These are phyloP conservation scores for Phytophthora pinifolia DNA, from an alignment of 352 stramenopile genomes.

Conservation along the genomic window DNA sequence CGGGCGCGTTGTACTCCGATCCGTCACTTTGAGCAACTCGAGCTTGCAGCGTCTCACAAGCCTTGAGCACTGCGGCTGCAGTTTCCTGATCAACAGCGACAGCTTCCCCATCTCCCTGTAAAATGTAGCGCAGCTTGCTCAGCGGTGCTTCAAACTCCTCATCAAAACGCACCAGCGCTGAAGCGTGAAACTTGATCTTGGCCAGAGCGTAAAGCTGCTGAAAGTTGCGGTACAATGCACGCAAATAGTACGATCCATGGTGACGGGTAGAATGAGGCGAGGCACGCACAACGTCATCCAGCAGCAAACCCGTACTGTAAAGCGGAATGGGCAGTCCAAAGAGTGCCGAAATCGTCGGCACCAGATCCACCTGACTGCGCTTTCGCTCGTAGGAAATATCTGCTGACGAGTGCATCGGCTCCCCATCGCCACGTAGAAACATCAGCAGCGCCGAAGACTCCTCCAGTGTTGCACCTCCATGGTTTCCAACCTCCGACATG, in stretches of 20 bases:
- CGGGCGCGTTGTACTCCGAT: constrained; percentile 64
- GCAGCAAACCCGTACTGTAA: constrained; percentile 64
- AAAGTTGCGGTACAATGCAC: constrained; percentile 57
- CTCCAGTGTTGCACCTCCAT: constrained; percentile 82
- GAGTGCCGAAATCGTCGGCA: constrained; percentile 77
- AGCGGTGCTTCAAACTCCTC: constrained; percentile 30
- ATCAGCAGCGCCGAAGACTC: constrained; percentile 83
- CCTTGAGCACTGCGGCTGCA: constrained; percentile 26
- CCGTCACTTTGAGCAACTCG: constrained; percentile 64
- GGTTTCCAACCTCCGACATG: constrained; percentile 89
- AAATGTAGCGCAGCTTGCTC: constrained; percentile 8
- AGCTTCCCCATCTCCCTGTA: constrained; percentile 8
- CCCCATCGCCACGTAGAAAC: constrained; percentile 62
- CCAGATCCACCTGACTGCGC: constrained; percentile 75
- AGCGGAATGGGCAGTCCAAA: constrained; percentile 71
- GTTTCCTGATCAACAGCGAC: constrained; percentile 6
- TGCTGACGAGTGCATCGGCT: constrained; percentile 11
- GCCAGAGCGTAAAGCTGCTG: constrained; percentile 56
- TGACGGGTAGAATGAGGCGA: constrained; percentile 13
- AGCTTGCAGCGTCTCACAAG: constrained; percentile 49
- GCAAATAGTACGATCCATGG: constrained; percentile 21
- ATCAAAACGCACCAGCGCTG: constrained; percentile 31
- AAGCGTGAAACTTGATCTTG: constrained; percentile 47
- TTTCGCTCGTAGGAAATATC: constrained; percentile 20
- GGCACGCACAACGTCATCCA: constrained; percentile 56